Percentiles rank a stretch among this genome's conserved stretches.
Conservation (phyloP, 305 asterid species). For the Fraxinus paxiana region DNA sequence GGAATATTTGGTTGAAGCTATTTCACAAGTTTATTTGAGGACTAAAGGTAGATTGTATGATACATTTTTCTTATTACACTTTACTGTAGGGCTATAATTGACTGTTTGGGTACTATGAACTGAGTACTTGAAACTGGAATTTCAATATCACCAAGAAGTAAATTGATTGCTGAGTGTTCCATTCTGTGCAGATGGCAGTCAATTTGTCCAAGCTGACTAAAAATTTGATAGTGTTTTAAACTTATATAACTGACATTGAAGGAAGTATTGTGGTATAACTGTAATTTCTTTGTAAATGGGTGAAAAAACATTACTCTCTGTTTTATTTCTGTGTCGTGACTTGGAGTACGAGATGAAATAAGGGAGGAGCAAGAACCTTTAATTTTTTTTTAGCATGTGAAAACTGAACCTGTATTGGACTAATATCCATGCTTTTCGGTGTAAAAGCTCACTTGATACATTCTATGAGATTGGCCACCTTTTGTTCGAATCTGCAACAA, state of each 20-base stretch:
- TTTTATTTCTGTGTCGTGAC: background rate
- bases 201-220: background rate
- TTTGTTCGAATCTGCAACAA: background rate
- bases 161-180: background rate
- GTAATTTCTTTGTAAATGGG: background rate
- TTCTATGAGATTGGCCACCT: background rate
- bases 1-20: background rate
- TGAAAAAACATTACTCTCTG: background rate
- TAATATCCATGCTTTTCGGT: background rate
- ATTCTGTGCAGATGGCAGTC: background rate
- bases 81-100: background rate
- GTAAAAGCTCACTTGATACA: background rate
- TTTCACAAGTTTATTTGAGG: background rate
- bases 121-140: background rate
- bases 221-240: background rate
- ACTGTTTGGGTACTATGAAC: background rate
- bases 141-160: background rate
- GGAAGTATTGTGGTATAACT: background rate
- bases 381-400: background rate
- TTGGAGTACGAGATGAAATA: background rate
- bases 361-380: background rate
- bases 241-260: background rate
- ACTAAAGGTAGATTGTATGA: background rate
- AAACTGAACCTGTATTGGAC: background rate
- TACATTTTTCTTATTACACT: background rate